Evolutionary conservation across 805 yeast species (phyloP).

Genomic region (Teunomyces gatunensis): DNA sequence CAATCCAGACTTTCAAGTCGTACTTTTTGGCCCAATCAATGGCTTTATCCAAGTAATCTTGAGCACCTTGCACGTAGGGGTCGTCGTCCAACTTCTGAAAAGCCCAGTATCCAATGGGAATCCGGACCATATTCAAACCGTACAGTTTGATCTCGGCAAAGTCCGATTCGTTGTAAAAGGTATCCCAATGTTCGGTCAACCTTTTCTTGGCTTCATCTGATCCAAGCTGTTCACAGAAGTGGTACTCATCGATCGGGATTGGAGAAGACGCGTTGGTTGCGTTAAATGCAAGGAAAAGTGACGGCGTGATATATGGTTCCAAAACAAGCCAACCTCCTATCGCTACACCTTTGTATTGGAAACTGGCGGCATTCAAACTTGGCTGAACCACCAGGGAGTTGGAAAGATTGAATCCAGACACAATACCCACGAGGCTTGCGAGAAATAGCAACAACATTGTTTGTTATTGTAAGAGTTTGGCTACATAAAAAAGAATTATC

Average conservation of each 20-base stretch:
- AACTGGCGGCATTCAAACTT: conserved; percentile 7
- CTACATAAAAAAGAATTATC: not conserved
- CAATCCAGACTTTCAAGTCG: conserved; percentile 68
- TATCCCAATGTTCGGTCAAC: conserved; percentile 52
- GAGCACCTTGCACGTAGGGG: conserved; percentile 68
- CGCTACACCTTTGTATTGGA: conserved; percentile 42
- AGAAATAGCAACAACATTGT: not conserved
- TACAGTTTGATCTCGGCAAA: conserved; percentile 46
- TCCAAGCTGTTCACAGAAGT: conserved; percentile 50
- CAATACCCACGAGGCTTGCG: not conserved
- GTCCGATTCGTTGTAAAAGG: conserved; percentile 60
- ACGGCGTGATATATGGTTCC: conserved; percentile 71
- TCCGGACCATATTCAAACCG: conserved; percentile 69
- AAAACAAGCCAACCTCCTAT: conserved; percentile 73
- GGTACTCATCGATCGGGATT: conserved; percentile 62
- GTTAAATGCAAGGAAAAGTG: conserved; percentile 47
- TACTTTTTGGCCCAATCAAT: conserved; percentile 63
- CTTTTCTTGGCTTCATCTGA: conserved; percentile 39
- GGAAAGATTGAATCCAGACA: not conserved
- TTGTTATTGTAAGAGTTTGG: not conserved
- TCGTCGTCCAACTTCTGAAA: conserved; percentile 49
- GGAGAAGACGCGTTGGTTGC: conserved; percentile 19
- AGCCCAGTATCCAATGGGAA: conserved; percentile 85
- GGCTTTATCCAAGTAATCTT: conserved; percentile 59
- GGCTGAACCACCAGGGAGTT: conserved; percentile 5